Evolutionary conservation across 257 asterid genomes (phyloP), one percentile per base, ranked within the genome.

Genomic region (Paraleonurus japonicus): DNA sequence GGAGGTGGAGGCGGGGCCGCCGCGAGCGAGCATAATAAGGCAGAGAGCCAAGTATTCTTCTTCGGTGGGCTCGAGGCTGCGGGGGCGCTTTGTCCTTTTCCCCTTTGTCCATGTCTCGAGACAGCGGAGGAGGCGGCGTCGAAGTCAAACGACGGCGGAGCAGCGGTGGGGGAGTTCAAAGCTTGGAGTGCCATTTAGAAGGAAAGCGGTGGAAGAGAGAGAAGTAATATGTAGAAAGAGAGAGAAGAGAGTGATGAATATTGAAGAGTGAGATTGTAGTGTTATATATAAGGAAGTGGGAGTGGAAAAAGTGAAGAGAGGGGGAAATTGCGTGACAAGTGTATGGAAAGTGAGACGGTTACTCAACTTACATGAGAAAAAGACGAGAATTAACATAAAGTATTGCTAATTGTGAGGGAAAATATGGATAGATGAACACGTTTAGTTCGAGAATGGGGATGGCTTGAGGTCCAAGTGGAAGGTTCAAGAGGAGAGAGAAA

Each of bases 311-410:
- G 60, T 0, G 57, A 33, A 30, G 50, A 32, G 48, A 37, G 11
- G n/a, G 55, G 87, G 94, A 85, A 84, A 92, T 81, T 87, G 94
- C 96, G 87, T 79, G 91, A 71, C 78, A 72, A 79, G 87, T 74
- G 87, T 39, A 3, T 57, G 87, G 88, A 86, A 85, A 73, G 70
- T 78, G 15, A 73, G 85, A 71, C 64, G 75, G 84, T 79, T 72
- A 71, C 67, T 54, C 82, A 75, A 82, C 75, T 78, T 57, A 74
- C 55, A 15, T 69, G 32, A 39, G 60, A 15, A 51, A 57, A 22
- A 15, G 55, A 13, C 20, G 48, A 60, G 0, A 10, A 13, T 7
- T 28, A 60, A 17, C 37, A 65, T 54, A 35, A 16, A 3, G 8
- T 19, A 33, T 4, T 35, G 41, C 1, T 37, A 4, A 23, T 12